phyloP scores from a whole-genome alignment of 2,329 filamentous ascomycete species.

The Nannizzia gypsea region DNA sequence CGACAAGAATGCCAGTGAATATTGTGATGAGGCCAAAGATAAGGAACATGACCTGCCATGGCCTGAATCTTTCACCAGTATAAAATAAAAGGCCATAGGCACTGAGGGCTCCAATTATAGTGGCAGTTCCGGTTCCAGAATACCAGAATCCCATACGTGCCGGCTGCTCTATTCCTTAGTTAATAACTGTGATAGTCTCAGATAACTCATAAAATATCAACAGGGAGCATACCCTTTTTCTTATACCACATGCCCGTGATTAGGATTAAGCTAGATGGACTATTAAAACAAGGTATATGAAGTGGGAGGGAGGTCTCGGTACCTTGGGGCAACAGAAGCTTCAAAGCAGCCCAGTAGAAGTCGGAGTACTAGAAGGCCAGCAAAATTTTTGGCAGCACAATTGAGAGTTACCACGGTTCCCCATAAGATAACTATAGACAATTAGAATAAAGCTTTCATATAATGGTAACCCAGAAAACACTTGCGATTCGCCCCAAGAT shows the following conservation, averaged over 20 bases:
- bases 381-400: conserved; percentile 50
- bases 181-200: background rate
- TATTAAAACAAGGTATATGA: background rate
- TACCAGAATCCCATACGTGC: conserved; percentile 32
- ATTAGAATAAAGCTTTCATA: background rate
- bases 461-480: background rate
- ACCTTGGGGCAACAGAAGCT: conserved; percentile 29
- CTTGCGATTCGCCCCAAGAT: conserved; percentile 43
- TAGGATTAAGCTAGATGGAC: background rate
- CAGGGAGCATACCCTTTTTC: background rate
- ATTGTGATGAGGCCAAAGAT: conserved; percentile 53
- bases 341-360: conserved; percentile 61
- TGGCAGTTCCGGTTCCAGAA: conserved; percentile 65
- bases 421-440: conserved; percentile 48
- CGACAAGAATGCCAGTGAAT: conserved; percentile 53
- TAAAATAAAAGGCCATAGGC: conserved; percentile 37
- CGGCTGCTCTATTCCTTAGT: background rate
- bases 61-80: conserved; percentile 36
- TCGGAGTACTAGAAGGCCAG: conserved; percentile 47
- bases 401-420: conserved; percentile 49
- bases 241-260: conserved; percentile 5
- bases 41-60: conserved; percentile 60
- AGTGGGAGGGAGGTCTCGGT: background rate
- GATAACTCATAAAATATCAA: background rate
- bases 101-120: conserved; percentile 59